phyloP scores from a whole-genome alignment of 1,284 basidiomycete species.

The Phylloboletellus chloephorus region DNA sequence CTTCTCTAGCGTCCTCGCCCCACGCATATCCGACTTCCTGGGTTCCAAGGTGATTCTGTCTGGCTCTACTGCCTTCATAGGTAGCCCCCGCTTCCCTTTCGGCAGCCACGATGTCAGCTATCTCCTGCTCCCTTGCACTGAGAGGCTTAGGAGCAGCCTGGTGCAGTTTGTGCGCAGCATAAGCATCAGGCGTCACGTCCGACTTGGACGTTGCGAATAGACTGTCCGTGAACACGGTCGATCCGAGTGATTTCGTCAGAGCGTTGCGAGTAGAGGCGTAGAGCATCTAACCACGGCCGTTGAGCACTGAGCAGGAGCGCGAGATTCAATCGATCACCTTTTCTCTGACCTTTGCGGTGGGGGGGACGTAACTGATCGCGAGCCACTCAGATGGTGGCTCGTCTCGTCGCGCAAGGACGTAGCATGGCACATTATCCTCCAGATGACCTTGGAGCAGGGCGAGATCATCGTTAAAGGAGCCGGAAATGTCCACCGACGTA shows the following conservation, averaged over 20 bases:
- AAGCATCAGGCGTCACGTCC: conserved; percentile 62
- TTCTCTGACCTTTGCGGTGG: conserved; percentile 66
- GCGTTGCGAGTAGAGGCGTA: conserved; percentile 82
- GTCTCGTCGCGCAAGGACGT: conserved; percentile 63
- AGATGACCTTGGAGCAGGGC: conserved; percentile 50
- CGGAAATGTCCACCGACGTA: conserved; percentile 40
- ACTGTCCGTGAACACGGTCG: conserved; percentile 69
- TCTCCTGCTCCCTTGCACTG: conserved; percentile 74
- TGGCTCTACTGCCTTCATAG: conserved; percentile 54
- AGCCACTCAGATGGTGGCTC: conserved; percentile 61
- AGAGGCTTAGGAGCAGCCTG: conserved; percentile 73
- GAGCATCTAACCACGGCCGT: conserved; percentile 65
- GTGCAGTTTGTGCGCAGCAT: conserved; percentile 71
- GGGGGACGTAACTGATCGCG: conserved; percentile 70
- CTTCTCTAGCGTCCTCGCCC: conserved; percentile 57
- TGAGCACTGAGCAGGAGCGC: background rate
- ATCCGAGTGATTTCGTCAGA: conserved; percentile 72
- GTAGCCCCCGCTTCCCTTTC: conserved; percentile 51
- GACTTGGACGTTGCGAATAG: conserved; percentile 78
- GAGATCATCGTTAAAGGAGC: conserved; percentile 58
- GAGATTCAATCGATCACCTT: conserved; percentile 45
- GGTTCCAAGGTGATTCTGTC: conserved; percentile 53
- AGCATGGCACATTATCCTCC: conserved; percentile 60
- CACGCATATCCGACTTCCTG: conserved; percentile 55
- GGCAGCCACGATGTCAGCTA: conserved; percentile 68